phyloP scores from a whole-genome alignment of 129 eudicot genomes.

The Artemisia argyi region DNA sequence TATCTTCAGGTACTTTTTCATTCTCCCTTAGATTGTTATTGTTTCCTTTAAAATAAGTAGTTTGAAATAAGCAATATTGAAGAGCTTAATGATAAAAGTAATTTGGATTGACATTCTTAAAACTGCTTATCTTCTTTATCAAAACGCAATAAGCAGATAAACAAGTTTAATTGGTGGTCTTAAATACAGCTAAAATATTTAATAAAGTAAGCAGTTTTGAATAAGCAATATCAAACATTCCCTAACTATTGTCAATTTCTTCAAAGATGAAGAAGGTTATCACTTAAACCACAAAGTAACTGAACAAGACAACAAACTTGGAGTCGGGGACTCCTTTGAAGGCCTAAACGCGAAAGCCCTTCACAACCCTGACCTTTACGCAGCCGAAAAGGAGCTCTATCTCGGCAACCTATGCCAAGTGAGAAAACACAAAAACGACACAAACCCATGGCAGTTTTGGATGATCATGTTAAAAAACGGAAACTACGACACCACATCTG shows the following conservation, averaged over 20 bases:
- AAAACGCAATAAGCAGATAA: no score
- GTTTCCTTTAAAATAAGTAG: not conserved
- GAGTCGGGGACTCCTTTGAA: conserved; percentile 62
- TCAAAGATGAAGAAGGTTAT: conserved; percentile 14
- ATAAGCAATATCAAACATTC: not conserved
- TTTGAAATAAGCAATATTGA: no score
- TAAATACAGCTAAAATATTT: not conserved
- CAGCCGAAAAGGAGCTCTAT: conserved; percentile 61
- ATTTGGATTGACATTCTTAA: not conserved
- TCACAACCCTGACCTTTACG: conserved; percentile 67
- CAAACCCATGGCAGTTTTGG: conserved; percentile 75
- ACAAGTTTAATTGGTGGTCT: no score
- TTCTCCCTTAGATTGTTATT: not conserved
- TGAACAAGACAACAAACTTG: conserved; percentile 60
- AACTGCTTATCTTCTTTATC: not conserved
- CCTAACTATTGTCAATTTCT: not conserved
- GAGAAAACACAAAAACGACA: conserved; percentile 28
- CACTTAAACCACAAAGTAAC: conserved; percentile 56
- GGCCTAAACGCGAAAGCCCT: conserved; percentile 45
- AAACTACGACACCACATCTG: conserved; percentile 66
- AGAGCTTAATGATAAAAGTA: no score
- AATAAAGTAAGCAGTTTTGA: not conserved
- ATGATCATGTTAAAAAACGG: conserved; percentile 82
- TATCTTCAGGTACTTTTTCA: conserved; percentile 15
- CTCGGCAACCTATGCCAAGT: conserved; percentile 66